phyloP scores from a whole-genome alignment of 257 asterid species.

The Nemophila menziesii region DNA sequence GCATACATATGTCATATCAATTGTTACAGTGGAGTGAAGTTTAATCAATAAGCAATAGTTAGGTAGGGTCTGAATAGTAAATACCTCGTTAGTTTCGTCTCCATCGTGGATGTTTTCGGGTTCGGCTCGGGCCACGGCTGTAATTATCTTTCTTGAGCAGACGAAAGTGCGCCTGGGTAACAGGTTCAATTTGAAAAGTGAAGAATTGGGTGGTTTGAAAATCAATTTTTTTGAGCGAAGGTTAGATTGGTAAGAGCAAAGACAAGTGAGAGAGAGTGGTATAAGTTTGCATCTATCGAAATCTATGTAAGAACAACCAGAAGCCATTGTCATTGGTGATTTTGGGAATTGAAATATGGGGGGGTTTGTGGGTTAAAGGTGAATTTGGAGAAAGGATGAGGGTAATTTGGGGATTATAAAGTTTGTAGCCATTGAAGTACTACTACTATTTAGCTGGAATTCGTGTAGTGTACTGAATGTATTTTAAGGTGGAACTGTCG shows the following conservation, averaged over 20 bases:
- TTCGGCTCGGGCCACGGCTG: constrained; percentile 47
- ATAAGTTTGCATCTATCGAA: constrained; percentile 33
- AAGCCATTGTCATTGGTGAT: constrained; percentile 54
- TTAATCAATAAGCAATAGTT: too few species aligned
- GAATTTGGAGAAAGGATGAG: neutral
- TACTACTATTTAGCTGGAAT: too few species aligned
- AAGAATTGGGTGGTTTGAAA: constrained; percentile 17
- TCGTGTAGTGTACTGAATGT: neutral
- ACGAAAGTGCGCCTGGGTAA: constrained; percentile 15
- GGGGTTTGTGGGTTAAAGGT: neutral
- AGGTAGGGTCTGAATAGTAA: neutral
- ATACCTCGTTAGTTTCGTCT: constrained; percentile 33
- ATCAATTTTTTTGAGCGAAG: constrained; percentile 9
- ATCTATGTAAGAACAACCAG: constrained; percentile 26
- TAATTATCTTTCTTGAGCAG: constrained; percentile 14
- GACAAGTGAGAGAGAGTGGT: constrained; percentile 38
- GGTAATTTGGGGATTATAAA: neutral
- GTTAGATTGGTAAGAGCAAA: constrained; percentile 9
- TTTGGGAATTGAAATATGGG: neutral
- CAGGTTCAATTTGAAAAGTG: constrained; percentile 21
- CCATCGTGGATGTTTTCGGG: constrained; percentile 33
- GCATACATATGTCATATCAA: neutral
- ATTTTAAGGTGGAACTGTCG: too few species aligned
- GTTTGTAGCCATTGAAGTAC: neutral
- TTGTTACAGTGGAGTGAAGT: too few species aligned